Conservation (phyloP, 495 filamentous ascomycete genomes). For the Penicillium flavigenum region DNA sequence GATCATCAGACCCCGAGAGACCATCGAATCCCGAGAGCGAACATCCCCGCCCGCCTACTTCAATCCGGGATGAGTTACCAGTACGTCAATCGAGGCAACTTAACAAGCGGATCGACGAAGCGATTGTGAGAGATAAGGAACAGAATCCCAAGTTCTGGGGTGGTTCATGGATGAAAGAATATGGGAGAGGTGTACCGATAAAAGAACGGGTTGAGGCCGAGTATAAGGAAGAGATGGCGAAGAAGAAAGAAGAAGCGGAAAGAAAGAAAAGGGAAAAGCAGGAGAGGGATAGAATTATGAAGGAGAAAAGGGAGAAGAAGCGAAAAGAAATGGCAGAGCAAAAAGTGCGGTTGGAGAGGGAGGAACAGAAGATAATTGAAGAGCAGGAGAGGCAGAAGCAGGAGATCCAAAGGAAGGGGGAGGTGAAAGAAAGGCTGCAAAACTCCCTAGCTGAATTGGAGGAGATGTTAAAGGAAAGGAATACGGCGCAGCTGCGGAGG, state of each 20-base stretch:
- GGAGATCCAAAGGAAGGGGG: neutral
- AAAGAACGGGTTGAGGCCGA: neutral
- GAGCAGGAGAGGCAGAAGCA: neutral
- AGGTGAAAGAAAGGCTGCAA: no score
- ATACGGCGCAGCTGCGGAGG: no score
- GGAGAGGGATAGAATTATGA: neutral
- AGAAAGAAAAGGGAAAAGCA: neutral
- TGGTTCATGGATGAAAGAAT: neutral
- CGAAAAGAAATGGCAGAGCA: neutral
- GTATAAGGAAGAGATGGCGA: neutral
- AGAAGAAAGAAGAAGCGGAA: neutral
- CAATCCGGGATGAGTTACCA: neutral
- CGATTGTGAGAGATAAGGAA: neutral
- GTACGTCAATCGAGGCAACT: neutral
- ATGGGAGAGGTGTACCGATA: neutral
- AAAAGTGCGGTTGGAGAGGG: neutral
- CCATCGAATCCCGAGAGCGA: neutral
- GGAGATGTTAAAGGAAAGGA: no score
- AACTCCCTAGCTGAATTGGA: no score
- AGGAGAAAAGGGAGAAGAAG: neutral
- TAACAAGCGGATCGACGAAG: neutral
- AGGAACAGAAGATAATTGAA: neutral
- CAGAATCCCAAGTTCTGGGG: neutral
- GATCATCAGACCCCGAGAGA: neutral
- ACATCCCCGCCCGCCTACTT: neutral